Evolutionary conservation across 2,329 filamentous ascomycete species (phyloP).

Genomic region (Penicillium sp.): DNA sequence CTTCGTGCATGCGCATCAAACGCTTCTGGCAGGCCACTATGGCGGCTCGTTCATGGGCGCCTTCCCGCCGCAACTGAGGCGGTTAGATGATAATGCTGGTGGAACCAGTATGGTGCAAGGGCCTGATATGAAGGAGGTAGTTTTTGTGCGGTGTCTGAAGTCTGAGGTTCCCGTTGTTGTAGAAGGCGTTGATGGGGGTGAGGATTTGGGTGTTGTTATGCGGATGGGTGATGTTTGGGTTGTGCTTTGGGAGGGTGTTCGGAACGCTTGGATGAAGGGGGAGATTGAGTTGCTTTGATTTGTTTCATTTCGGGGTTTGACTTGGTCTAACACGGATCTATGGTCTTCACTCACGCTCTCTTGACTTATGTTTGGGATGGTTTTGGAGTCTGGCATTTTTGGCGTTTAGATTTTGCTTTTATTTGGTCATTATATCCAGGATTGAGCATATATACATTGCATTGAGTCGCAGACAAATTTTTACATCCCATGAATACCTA

Average conservation of each 20-base stretch:
- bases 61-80: slow-evolving; percentile 76
- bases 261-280: slow-evolving; percentile 47
- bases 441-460: neutral
- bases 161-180: slow-evolving; percentile 49
- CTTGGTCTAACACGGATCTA: too few species aligned
- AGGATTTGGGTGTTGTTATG: slow-evolving; percentile 40
- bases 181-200: slow-evolving; percentile 31
- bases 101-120: slow-evolving; percentile 90
- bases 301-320: neutral
- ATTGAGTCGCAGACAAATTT: too few species aligned
- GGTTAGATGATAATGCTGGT: slow-evolving; percentile 85
- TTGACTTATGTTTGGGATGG: too few species aligned
- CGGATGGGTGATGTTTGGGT: slow-evolving; percentile 66
- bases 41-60: slow-evolving; percentile 77
- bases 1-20: slow-evolving; percentile 83
- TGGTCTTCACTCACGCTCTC: neutral
- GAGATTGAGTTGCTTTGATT: slow-evolving; percentile 45
- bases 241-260: slow-evolving; percentile 73
- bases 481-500: neutral
- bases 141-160: slow-evolving; percentile 69
- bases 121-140: slow-evolving; percentile 78
- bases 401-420: neutral
- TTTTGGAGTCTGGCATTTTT: neutral
- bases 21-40: slow-evolving; percentile 82
- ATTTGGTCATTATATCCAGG: neutral